Base-by-base conservation (phyloP, 148 eudicot species). In the Tetragonia tetragonoides region DNA sequence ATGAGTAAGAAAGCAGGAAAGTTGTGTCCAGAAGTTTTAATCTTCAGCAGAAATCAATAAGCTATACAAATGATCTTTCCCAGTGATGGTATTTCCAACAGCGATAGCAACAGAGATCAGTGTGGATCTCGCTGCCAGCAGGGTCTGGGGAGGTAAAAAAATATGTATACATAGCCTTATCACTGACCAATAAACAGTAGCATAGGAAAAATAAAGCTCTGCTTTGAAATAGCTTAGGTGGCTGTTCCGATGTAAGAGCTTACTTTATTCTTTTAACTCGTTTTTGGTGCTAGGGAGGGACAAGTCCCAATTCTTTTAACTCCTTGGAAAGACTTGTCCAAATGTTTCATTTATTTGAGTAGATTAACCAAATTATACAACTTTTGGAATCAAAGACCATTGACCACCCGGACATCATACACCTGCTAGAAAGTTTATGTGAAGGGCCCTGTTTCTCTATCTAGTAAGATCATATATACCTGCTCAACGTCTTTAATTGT, bases 401-500 rank as follows among this genome's bases (percentile, higher is more conserved):
- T 57, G 39, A 75, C 37, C 10, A 67, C 14, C 17, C 20, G 46
- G 12, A 49, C 10, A 47, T 20, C 67, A 37, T 42, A 42, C 49
- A 61, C 16, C 57, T 57, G 72, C 57, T 51, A 15, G 28, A 80
- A 57, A 59, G 3, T 12, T 38, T 28, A 28, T n/a, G 34, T 0
- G 34, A 28, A 28, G 34, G 34, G 34, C 34, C 34, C 34, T 28
- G 34, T 28, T 28, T 28, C 34, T 28, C 34, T 28, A 28, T 28
- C 34, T 66, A 66, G 38, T 24, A 72, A 44, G 70, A 46, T 59
- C 39, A 59, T n/a, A 72, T 10, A 74, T 66, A 92, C 97, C 94
- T 89, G 86, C 82, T 92, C 86, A 75, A 84, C 90, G 84, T 92
- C 97, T 85, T 84, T 92, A 68, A 92, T 73, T 34, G 91, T 92